phyloP scores from a whole-genome alignment of 2,329 filamentous ascomycete species.

The Monosporascus sp. region DNA sequence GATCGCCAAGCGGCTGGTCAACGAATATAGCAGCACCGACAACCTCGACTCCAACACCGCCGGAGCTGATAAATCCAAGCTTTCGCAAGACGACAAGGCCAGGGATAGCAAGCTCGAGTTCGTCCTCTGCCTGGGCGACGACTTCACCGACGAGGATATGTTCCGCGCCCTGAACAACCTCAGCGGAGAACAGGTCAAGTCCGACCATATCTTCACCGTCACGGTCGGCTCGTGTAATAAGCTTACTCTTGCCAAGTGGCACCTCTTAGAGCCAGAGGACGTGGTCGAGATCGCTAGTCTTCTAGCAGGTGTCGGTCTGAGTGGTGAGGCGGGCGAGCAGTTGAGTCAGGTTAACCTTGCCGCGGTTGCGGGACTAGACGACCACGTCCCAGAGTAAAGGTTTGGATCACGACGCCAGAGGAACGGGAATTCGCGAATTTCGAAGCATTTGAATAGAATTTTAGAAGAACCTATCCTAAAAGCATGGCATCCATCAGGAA shows the following conservation, averaged over 20 bases:
- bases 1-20: conserved; percentile 79
- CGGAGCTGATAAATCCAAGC: conserved; percentile 22
- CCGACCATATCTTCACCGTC: conserved; percentile 76
- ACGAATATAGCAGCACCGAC: conserved; percentile 54
- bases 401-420: too few species aligned
- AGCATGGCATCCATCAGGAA: too few species aligned
- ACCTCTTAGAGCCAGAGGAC: conserved; percentile 81
- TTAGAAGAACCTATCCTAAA: too few species aligned
- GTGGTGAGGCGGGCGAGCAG: conserved; percentile 32
- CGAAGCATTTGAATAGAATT: too few species aligned
- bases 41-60: conserved; percentile 17
- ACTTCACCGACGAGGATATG: conserved; percentile 96
- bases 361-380: conserved; percentile 48
- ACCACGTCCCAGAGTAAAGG: conserved; percentile 40
- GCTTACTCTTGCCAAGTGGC: conserved; percentile 84
- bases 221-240: conserved; percentile 86
- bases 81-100: conserved; percentile 30
- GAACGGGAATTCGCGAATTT: too few species aligned
- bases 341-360: conserved; percentile 53
- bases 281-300: conserved; percentile 67
- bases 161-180: conserved; percentile 73
- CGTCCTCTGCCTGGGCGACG: conserved; percentile 85
- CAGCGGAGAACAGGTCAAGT: conserved; percentile 47
- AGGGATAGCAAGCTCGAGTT: conserved; percentile 64
- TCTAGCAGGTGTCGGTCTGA: conserved; percentile 41